These are phyloP conservation scores for Globisporangium viniferum DNA, from an alignment of 352 stramenopile species.

Conservation along the genomic window DNA sequence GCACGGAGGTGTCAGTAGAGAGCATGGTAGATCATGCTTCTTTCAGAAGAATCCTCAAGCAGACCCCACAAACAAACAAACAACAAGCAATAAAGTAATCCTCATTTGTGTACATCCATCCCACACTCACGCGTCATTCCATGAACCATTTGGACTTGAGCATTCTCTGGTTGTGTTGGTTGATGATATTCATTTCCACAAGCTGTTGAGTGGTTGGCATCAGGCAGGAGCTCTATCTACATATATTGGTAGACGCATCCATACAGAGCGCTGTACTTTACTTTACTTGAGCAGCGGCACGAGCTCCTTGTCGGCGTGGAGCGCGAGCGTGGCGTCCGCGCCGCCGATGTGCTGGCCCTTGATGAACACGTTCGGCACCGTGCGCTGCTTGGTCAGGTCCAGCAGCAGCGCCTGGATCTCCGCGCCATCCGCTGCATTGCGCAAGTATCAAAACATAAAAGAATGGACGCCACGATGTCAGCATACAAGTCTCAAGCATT, in stretches of 20 bases:
- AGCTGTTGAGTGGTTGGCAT: background rate
- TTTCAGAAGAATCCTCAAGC: background rate
- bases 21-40: background rate
- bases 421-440: conserved; percentile 66
- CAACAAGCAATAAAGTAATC: conserved; percentile 1
- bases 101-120: background rate
- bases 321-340: conserved; percentile 75
- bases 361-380: conserved; percentile 98
- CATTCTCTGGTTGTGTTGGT: background rate
- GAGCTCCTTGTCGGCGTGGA: conserved; percentile 59
- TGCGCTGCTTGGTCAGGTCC: conserved; percentile 93
- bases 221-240: background rate
- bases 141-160: background rate
- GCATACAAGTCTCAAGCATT: too few species aligned
- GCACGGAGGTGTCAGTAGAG: background rate
- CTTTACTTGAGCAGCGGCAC: conserved; percentile 49
- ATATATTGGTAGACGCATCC: background rate
- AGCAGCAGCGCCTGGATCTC: conserved; percentile 91
- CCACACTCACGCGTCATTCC: background rate
- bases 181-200: background rate
- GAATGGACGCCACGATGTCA: too few species aligned
- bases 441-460: background rate
- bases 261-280: background rate
- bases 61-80: background rate
- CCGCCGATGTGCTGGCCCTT: conserved; percentile 95